These are phyloP conservation scores for Jamesozyma gamospora DNA, from an alignment of 805 yeast genomes.

Conservation along the genomic window DNA sequence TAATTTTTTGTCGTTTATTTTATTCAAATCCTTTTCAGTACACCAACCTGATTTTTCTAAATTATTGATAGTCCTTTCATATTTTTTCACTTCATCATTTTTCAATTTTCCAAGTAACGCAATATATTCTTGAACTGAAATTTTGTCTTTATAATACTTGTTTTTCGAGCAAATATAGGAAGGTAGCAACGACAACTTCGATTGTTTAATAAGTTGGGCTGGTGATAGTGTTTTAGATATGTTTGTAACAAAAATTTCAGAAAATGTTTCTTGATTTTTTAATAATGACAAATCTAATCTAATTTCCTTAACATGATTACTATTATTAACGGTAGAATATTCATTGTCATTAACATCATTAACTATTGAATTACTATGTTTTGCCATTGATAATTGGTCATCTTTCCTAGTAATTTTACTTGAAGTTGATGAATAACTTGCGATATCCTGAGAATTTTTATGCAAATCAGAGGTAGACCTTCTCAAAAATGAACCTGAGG, in stretches of 20 bases:
- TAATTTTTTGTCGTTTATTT: background rate
- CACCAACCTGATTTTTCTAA: constrained; percentile 2
- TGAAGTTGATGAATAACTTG: too few relatives aligned
- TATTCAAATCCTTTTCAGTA: constrained; percentile 1
- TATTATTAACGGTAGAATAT: too few relatives aligned
- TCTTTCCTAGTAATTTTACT: too few relatives aligned
- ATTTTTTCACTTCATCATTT: constrained; percentile 1
- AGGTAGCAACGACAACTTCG: constrained; percentile 2
- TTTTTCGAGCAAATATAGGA: background rate
- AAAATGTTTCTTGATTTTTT: background rate
- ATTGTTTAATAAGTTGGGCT: constrained; percentile 1
- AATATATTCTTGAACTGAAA: constrained; percentile 2
- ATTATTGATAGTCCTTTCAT: constrained; percentile 1
- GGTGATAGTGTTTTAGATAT: background rate
- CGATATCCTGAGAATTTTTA: too few relatives aligned
- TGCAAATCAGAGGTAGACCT: too few relatives aligned
- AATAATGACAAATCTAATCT: background rate
- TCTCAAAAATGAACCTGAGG: too few relatives aligned
- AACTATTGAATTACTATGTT: too few relatives aligned
- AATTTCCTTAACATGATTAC: background rate
- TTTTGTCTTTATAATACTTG: background rate
- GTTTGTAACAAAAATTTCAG: constrained; percentile 1
- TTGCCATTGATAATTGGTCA: too few relatives aligned
- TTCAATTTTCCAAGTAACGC: background rate
- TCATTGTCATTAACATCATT: too few relatives aligned